Base-by-base conservation (phyloP, 495 filamentous ascomycete species). In the Parathielavia hyrcaniae region DNA sequence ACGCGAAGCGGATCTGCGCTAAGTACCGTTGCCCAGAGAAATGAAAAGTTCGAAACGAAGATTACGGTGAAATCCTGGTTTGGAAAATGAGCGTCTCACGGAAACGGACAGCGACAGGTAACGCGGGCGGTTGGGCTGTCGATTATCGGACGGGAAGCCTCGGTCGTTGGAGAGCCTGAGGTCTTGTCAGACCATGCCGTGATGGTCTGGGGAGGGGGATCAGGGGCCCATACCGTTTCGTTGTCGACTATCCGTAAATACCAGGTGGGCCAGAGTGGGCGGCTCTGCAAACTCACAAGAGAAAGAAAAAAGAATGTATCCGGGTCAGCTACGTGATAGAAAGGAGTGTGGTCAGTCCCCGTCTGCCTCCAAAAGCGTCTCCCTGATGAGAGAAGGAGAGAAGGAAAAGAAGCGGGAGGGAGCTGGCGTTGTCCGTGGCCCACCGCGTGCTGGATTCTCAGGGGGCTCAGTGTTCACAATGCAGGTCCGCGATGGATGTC, bases 211-310 rank as follows among this genome's bases (percentile, higher is more conserved):
- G 50, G 51, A 52, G 53, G 67, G 44, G 56, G 68, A 67, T 68
- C 66, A 70, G 68, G 64, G 65, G 64, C 56, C 26, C 30, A 53
- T 53, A 62, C 52, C 44, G 64, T 58, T 61, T 58, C 64, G 34
- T n/a, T 40, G 64, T 63, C 65, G 61, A 67, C 65, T 68, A n/a
- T n/a, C n/a, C n/a, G n/a, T n/a, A n/a, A n/a, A n/a, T n/a, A n/a
- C n/a, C n/a, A 62, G 64, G 6, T 30, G 2, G 26, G 46, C 59
- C 54, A 60, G 49, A 58, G 45, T 36, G 65, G 53, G 58, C 47
- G 65, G 55, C 58, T 49, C 45, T 51, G 57, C 49, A 64, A 64
- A 61, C 51, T 50, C 59, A 58, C 35, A 9, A 44, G 46, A 38
- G 57, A 62, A 41, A 43, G 48, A 57, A 61, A 43, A 57, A 55